Evolutionary conservation across 2,329 filamentous ascomycete genomes (phyloP), one percentile per base, ranked within the genome.

Genomic region (Pyrenophora tritici-repentis): DNA sequence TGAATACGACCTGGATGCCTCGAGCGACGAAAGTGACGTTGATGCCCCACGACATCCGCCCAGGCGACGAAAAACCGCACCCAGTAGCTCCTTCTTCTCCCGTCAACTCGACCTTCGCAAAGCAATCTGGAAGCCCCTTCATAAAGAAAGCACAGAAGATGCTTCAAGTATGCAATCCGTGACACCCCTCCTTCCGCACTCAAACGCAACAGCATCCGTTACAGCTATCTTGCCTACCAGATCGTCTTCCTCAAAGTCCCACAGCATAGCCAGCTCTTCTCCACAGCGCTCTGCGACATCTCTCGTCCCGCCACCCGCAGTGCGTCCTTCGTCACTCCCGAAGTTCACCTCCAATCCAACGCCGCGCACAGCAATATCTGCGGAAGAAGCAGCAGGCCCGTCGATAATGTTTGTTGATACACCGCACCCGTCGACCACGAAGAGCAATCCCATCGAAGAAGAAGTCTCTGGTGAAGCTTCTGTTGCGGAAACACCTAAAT

Each of bases 341-440:
- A 83, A 84, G 32, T 93, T 93, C 69, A 87, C 86, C 0, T 91
- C 87, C 42, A 85, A 84, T 5, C 85, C 89, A 0, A 84, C 90
- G 1, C 90, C 89, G 0, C 84, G 88, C 58, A 86, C 89, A 2
- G 83, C 80, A 53, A 81, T 91, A 17, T 83, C 83, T 3, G 33
- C 55, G 1, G 83, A 88, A 53, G 88, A 87, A 49, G 84, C 82
- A 1, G 77, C 82, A 1, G 87, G 85, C 0, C 86, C 87, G 1
- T 86, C 81, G 1, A 91, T 95, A 56, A 89, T 89, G 82, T 95
- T 94, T 71, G 84, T 83, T 8, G 78, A 86, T 44, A 67, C 65
- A 1, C 68, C 71, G 3, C 65, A 62, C 14, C 66, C 63, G 14
- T 53, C 31, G 14, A 47, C 57, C 26, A 39, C 55, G 6, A 62